Percentiles rank a stretch among this genome's conserved stretches.
Conservation (phyloP, 805 yeast species). For the Suhomyces xylopsoci region DNA sequence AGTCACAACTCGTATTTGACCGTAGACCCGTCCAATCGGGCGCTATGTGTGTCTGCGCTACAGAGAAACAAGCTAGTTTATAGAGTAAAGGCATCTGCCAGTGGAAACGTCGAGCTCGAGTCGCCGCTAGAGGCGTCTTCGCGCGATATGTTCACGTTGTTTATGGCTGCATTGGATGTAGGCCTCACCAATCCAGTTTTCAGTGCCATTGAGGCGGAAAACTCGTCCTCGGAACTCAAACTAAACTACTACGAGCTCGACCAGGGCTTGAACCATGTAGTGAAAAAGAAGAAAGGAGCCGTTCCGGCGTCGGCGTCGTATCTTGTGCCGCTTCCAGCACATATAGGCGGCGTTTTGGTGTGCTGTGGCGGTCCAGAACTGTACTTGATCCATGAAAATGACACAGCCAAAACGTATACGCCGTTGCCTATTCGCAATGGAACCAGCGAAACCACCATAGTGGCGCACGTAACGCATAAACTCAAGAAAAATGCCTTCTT, state of each 20-base stretch:
- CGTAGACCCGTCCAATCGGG: constrained; percentile 70
- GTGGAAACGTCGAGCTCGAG: constrained; percentile 48
- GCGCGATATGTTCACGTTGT: constrained; percentile 49
- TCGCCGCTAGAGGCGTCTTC: constrained; percentile 73
- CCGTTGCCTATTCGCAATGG: constrained; percentile 54
- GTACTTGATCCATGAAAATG: constrained; percentile 49
- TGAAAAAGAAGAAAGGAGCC: constrained; percentile 26
- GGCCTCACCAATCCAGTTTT: constrained; percentile 82
- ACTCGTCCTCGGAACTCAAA: constrained; percentile 24
- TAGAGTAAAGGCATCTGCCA: constrained; percentile 49
- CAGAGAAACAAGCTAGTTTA: constrained; percentile 75
- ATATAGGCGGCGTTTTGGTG: constrained; percentile 63
- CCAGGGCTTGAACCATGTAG: constrained; percentile 76
- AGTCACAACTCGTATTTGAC: constrained; percentile 73
- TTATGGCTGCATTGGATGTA: constrained; percentile 62
- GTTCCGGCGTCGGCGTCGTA: constrained; percentile 41
- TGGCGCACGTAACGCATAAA: constrained; percentile 61
- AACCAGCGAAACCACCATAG: constrained; percentile 32
- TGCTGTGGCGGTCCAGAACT: constrained; percentile 42
- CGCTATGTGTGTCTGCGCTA: constrained; percentile 65
- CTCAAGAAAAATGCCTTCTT: constrained; percentile 61
- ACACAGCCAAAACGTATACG: constrained; percentile 29
- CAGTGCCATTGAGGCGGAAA: constrained; percentile 72
- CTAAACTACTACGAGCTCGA: constrained; percentile 79
- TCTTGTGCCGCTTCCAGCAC: constrained; percentile 69